Percentiles rank a stretch among this genome's conserved stretches.
Evolutionary conservation across 805 yeast genomes (phyloP).

Genomic region (Sugiyamaella valdiviana): DNA sequence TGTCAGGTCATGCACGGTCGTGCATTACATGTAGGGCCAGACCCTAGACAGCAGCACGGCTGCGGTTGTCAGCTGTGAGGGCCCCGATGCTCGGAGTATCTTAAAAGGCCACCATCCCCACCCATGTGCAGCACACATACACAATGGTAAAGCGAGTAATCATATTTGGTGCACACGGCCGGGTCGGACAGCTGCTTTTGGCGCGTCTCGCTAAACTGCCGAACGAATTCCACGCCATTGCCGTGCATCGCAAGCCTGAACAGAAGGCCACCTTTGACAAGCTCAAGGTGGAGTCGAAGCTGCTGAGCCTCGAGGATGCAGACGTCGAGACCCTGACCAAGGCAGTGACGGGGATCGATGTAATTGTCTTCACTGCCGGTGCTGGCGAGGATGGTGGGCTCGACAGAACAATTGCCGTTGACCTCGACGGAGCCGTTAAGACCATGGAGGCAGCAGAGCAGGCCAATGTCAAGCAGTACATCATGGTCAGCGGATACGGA

Average conservation of each 20-base stretch:
- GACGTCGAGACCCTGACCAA: constrained; percentile 34
- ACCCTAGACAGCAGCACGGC: no score
- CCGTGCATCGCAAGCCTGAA: constrained; percentile 41
- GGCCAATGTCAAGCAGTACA: constrained; percentile 40
- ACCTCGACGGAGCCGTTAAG: constrained; percentile 56
- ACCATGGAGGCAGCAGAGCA: constrained; percentile 48
- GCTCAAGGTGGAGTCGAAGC: constrained; percentile 35
- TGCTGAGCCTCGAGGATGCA: constrained; percentile 34
- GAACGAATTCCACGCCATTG: constrained; percentile 36
- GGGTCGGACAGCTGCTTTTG: constrained; percentile 46
- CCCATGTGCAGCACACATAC: no score
- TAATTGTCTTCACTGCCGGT: constrained; percentile 57
- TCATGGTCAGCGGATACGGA: constrained; percentile 51
- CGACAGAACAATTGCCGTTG: constrained; percentile 44
- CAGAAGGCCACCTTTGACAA: constrained; percentile 39
- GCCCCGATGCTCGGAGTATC: no score
- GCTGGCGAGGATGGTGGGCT: constrained; percentile 53
- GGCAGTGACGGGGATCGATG: constrained; percentile 43
- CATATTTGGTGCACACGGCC: constrained; percentile 58
- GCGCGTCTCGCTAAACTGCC: constrained; percentile 30
- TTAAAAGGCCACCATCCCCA: no score
- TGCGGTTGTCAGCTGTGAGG: no score
- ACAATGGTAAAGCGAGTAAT: constrained; percentile 29
- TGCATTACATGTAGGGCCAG: no score
- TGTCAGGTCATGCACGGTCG: no score